Evolutionary conservation across 306 rosid species (phyloP), one percentile per base, ranked within the genome.

Genomic region (Abrus precatorius): DNA sequence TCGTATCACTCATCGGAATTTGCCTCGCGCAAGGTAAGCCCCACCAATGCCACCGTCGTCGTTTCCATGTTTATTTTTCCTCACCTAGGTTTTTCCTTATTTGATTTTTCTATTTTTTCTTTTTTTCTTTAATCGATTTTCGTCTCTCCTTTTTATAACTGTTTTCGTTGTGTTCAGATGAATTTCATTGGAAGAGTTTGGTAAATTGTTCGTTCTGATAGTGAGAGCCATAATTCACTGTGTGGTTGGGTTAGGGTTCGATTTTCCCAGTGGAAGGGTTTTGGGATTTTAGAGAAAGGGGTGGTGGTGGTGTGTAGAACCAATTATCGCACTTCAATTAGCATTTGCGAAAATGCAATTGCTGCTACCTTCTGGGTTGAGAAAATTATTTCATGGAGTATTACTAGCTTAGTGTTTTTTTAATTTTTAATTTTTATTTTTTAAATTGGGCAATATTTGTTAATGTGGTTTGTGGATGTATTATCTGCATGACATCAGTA

Each of bases 401-500:
- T 59, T 73, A 43, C 14, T 32, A 79, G 74, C 9, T 8, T 6
- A 28, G 44, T 69, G 6, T 5, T 60, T 62, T 34, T 30, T 4
- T 69, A 44, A 48, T 20, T 20, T 20, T 20, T n/a, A n/a, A n/a
- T 20, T 20, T 20, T 20, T 20, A 0, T 20, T 20, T 20, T 20
- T 20, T 20, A 54, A 78, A 57, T 81, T 70, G 55, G 81, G 83
- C 53, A 20, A 63, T 74, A 12, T 82, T 74, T 82, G 75, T 79
- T 89, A 69, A 85, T 79, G 83, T 55, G 82, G 81, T 87, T 85
- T 86, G 75, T 86, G 75, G 72, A 65, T 85, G 70, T 74, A 76
- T 85, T 76, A 84, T 88, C 86, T 88, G 82, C 84, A 79, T 93
- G 72, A 69, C 88, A 71, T 73, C 87, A 83, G 87, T 77, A 36